Percentiles rank a stretch among this genome's conserved stretches.
These are phyloP conservation scores for Vitis hybrid DNA, from an alignment of 177 flowering plant genomes.

Conservation along the genomic window DNA sequence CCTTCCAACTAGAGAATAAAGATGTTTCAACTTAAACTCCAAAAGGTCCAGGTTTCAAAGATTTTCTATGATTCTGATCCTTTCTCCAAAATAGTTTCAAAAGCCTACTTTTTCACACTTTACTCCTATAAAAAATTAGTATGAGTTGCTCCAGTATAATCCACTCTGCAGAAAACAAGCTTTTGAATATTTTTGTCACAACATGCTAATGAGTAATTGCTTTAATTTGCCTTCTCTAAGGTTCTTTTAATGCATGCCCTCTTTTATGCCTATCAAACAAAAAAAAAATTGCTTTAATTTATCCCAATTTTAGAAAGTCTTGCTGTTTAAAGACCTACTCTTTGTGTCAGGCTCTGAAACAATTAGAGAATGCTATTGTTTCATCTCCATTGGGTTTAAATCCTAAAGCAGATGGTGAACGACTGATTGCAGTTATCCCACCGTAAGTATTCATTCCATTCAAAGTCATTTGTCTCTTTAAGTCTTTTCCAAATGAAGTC, in stretches of 20 bases:
- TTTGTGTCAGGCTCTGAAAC: slow-evolving; percentile 63
- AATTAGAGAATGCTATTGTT: slow-evolving; percentile 72
- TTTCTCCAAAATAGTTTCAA: no score
- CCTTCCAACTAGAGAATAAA: no score
- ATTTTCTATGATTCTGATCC: no score
- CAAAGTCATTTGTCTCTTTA: neutral
- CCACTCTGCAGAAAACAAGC: neutral
- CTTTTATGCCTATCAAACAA: no score
- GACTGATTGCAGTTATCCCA: slow-evolving; percentile 77
- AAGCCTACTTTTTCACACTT: no score
- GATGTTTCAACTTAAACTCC: no score
- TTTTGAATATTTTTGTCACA: neutral
- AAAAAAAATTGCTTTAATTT: neutral
- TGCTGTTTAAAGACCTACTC: neutral
- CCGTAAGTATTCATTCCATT: slow-evolving; percentile 55
- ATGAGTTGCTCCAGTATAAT: neutral
- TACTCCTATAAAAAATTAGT: neutral
- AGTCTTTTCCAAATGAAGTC: neutral
- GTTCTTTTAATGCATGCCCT: no score
- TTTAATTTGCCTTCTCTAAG: neutral
- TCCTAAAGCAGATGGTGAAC: slow-evolving; percentile 72
- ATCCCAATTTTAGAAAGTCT: neutral
- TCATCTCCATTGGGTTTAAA: slow-evolving; percentile 88
- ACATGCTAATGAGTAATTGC: neutral
- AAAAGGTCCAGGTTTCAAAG: no score